Percentiles rank a stretch among this genome's conserved stretches.
These are phyloP conservation scores for Cenchrus fungigraminus DNA, from an alignment of 176 grass and related monocot species.

Conservation along the genomic window DNA sequence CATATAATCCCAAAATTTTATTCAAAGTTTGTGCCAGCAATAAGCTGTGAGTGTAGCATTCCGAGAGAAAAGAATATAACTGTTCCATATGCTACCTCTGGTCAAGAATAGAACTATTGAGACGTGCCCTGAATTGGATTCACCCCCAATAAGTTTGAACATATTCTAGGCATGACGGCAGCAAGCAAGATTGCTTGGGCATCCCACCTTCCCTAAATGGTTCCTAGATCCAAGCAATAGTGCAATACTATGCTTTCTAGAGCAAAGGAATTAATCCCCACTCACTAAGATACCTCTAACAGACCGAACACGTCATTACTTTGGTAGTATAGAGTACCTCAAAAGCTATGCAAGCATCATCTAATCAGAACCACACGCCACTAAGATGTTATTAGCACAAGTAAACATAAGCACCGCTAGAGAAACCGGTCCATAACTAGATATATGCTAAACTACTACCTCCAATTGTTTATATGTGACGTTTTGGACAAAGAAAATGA, in stretches of 20 bases:
- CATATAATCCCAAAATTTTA: neutral
- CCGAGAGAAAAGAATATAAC: slow-evolving; percentile 20
- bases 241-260: slow-evolving; percentile 23
- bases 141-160: slow-evolving; percentile 30
- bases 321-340: neutral
- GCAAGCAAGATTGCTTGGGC: slow-evolving; percentile 17
- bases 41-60: neutral
- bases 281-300: slow-evolving; percentile 32
- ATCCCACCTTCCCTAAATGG: slow-evolving; percentile 46
- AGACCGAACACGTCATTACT: neutral
- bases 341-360: slow-evolving; percentile 37
- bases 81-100: neutral
- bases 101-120: slow-evolving; percentile 7
- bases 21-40: neutral
- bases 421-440: neutral
- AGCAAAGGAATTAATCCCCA: slow-evolving; percentile 33
- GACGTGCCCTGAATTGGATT: slow-evolving; percentile 1
- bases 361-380: neutral
- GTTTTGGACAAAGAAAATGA: too few species aligned
- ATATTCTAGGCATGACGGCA: slow-evolving; percentile 37
- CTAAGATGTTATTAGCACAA: neutral
- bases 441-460: neutral
- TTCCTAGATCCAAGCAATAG: slow-evolving; percentile 23
- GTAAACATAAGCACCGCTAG: slow-evolving; percentile 7
- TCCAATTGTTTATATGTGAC: too few species aligned